Percentiles rank a stretch among this genome's conserved stretches.
phyloP scores from a whole-genome alignment of 768 basidiomycete genomes.

The Filobasidium floriforme region DNA sequence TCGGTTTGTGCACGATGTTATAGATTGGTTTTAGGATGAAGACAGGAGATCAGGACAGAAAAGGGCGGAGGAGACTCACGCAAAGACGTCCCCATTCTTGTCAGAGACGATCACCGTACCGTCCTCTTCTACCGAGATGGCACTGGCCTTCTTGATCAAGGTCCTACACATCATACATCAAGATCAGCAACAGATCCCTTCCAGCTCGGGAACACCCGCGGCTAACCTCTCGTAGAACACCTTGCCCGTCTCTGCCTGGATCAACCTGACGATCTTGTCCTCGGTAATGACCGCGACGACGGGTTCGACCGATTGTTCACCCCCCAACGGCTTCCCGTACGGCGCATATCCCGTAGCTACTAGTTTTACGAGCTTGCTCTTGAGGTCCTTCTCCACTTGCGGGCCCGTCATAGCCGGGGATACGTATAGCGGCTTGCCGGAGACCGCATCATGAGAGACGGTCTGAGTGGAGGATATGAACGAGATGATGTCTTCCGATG shows the following conservation, averaged over 20 bases:
- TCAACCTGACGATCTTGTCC: slow-evolving; percentile 16
- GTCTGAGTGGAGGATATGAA: slow-evolving; percentile 9
- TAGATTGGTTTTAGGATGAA: not conserved
- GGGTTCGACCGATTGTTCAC: slow-evolving; percentile 11
- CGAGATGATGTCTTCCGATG: slow-evolving; percentile 17
- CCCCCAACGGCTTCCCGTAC: not conserved
- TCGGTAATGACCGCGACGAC: slow-evolving; percentile 18
- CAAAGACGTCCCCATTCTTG: slow-evolving; percentile 91
- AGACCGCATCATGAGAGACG: slow-evolving; percentile 5
- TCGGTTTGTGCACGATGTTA: not conserved
- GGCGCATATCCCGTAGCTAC: slow-evolving; percentile 20
- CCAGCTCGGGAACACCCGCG: too few species aligned
- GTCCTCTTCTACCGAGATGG: slow-evolving; percentile 57
- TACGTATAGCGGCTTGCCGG: not conserved
- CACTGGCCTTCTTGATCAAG: slow-evolving; percentile 74
- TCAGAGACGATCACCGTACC: slow-evolving; percentile 73
- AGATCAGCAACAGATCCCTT: too few species aligned
- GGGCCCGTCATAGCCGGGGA: not conserved
- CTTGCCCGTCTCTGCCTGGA: slow-evolving; percentile 19
- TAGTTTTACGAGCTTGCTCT: slow-evolving; percentile 2
- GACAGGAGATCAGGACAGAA: too few species aligned
- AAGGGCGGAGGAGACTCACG: slow-evolving; percentile 47
- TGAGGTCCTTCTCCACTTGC: slow-evolving; percentile 5
- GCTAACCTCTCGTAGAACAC: slow-evolving; percentile 22
- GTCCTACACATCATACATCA: too few species aligned